Conservation (phyloP, 176 grass and related monocot genomes). For the Ensete ventricosum region DNA sequence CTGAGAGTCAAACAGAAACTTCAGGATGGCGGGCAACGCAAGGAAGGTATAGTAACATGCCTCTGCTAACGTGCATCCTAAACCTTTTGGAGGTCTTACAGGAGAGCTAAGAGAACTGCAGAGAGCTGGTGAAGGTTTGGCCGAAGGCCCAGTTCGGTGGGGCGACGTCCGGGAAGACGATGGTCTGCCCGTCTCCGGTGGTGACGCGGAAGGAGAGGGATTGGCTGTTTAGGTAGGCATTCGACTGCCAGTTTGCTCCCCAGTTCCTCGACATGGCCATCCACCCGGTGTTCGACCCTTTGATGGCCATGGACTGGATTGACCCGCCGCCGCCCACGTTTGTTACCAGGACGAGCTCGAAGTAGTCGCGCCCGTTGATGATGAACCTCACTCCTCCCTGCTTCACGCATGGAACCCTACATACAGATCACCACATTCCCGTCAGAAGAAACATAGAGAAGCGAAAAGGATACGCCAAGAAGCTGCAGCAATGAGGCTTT, state of each 20-base stretch:
- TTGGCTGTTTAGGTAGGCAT: neutral
- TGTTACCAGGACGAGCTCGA: slow-evolving; percentile 2
- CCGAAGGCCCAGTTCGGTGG: neutral
- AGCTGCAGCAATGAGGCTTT: too few species aligned
- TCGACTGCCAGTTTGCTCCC: neutral
- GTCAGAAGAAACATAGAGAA: too few species aligned
- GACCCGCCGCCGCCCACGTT: neutral
- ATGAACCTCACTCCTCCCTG: neutral
- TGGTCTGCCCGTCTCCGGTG: neutral
- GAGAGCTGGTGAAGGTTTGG: neutral
- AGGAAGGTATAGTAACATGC: neutral
- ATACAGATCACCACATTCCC: neutral
- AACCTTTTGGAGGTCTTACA: neutral
- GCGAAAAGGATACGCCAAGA: too few species aligned
- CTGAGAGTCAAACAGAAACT: neutral
- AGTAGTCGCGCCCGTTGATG: neutral
- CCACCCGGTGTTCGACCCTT: neutral
- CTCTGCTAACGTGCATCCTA: neutral
- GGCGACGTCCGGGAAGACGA: neutral
- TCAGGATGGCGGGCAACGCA: neutral
- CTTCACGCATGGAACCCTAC: neutral
- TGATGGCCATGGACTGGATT: neutral
- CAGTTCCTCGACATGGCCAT: neutral
- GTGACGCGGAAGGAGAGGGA: neutral
- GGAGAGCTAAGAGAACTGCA: neutral